Conservation (phyloP, 2,329 filamentous ascomycete genomes). For the Drechslerella stenobrocha region DNA sequence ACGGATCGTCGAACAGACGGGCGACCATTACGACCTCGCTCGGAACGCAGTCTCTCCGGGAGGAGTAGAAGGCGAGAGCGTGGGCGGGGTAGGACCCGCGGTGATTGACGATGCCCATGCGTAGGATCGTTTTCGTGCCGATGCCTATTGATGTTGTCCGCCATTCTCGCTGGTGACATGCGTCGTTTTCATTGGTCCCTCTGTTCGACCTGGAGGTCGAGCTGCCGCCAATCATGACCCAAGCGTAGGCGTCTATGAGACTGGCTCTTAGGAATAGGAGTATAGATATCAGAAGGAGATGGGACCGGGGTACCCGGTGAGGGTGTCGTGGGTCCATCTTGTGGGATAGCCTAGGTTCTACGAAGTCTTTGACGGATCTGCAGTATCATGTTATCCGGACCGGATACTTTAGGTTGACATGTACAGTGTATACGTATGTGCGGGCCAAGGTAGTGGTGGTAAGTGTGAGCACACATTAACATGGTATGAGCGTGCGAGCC, state of each 20-base stretch:
- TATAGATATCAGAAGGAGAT: neutral
- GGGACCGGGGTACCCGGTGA: no score
- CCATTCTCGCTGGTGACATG: slow-evolving; percentile 1
- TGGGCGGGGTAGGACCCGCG: slow-evolving; percentile 9
- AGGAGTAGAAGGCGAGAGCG: slow-evolving; percentile 22
- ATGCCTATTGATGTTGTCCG: neutral
- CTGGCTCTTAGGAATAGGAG: neutral
- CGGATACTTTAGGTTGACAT: no score
- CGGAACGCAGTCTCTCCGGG: neutral
- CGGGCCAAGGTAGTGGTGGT: no score
- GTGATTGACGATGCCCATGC: slow-evolving; percentile 29
- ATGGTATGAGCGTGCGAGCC: no score
- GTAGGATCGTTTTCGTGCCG: slow-evolving; percentile 7
- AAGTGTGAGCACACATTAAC: no score
- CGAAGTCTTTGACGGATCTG: no score
- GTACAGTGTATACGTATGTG: no score
- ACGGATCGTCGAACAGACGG: slow-evolving; percentile 18
- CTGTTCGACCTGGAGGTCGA: neutral
- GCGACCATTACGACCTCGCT: neutral
- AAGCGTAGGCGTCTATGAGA: slow-evolving; percentile 6
- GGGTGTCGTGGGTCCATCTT: neutral
- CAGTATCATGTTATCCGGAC: no score
- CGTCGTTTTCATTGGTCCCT: neutral
- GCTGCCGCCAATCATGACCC: neutral
- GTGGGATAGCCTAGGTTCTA: neutral